A percentile compares a stretch with the other conserved stretches of the same genome.
These are phyloP conservation scores for Phytophthora pinifolia DNA, from an alignment of 352 stramenopile genomes.

Conservation along the genomic window DNA sequence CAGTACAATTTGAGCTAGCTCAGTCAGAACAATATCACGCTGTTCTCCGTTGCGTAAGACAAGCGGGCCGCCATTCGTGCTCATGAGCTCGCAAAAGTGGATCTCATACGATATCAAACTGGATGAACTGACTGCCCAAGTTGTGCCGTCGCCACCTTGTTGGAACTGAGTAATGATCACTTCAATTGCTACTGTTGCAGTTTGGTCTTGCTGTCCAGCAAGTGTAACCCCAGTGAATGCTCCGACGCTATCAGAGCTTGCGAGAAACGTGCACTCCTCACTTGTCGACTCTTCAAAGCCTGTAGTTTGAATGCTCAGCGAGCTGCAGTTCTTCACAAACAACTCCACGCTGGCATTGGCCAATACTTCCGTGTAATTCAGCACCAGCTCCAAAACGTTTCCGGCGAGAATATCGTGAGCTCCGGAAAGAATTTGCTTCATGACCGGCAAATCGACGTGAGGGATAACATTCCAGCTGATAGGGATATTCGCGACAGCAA, in stretches of 20 bases:
- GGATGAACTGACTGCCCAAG: conserved; percentile 7
- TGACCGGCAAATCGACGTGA: neutral
- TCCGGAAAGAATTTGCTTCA: conserved; percentile 14
- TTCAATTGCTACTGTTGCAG: neutral
- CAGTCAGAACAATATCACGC: conserved; percentile 3
- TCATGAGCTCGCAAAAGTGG: conserved; percentile 18
- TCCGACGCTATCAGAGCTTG: neutral
- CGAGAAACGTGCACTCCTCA: conserved; percentile 14
- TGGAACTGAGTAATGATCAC: conserved; percentile 4
- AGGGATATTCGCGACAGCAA: conserved; percentile 7
- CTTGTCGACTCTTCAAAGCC: conserved; percentile 6
- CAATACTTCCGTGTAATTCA: conserved; percentile 11
- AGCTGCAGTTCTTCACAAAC: conserved; percentile 16
- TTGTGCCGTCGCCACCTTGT: neutral
- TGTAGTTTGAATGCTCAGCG: conserved; percentile 8
- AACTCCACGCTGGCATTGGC: conserved; percentile 6
- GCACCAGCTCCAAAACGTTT: conserved; percentile 7
- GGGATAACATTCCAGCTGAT: conserved; percentile 14
- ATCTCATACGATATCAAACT: conserved; percentile 9
- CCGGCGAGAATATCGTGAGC: conserved; percentile 7
- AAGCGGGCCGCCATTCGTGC: neutral
- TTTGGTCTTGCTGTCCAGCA: neutral
- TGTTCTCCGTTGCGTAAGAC: conserved; percentile 13
- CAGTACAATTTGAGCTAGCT: conserved; percentile 6
- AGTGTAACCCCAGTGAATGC: conserved; percentile 13